These are phyloP conservation scores for Fomitopsis palustris DNA, from an alignment of 1,284 basidiomycete species.

Conservation along the genomic window DNA sequence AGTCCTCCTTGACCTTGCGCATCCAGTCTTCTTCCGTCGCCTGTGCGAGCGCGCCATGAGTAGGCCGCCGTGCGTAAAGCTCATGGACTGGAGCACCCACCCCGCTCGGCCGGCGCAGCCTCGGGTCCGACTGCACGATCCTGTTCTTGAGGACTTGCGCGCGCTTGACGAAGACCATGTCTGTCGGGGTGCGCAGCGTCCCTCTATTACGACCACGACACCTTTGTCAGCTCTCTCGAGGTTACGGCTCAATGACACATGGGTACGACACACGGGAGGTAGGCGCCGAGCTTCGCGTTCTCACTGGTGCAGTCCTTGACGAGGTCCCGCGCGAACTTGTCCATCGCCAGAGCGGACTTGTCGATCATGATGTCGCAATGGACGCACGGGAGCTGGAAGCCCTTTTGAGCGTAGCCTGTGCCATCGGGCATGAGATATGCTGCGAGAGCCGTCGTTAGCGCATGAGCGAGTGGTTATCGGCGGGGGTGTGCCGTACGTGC, in stretches of 20 bases:
- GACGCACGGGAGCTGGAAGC: conserved; percentile 28
- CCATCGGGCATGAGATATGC: conserved; percentile 30
- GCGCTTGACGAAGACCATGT: conserved; percentile 20
- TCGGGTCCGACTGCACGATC: conserved; percentile 6
- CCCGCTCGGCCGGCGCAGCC: not conserved
- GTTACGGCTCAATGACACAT: not conserved
- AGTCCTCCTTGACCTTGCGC: conserved; percentile 8
- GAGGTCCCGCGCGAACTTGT: conserved; percentile 34
- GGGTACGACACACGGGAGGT: conserved; percentile 26
- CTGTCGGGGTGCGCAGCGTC: conserved; percentile 24
- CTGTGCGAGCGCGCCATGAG: not conserved
- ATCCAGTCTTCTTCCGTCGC: not conserved
- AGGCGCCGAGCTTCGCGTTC: conserved; percentile 9
- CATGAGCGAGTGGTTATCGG: no score
- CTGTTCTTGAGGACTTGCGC: conserved; percentile 24
- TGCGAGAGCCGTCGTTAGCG: conserved; percentile 12
- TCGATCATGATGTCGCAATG: conserved; percentile 29
- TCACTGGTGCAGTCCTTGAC: conserved; percentile 11
- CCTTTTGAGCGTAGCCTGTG: conserved; percentile 36
- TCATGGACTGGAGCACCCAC: not conserved
- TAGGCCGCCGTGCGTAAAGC: not conserved
- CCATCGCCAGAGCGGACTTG: conserved; percentile 30
- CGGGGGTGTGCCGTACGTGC: conserved; percentile 31
- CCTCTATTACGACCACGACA: conserved; percentile 12
- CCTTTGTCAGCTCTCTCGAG: no score